These are phyloP conservation scores for Sporothrix phasma DNA, from an alignment of 2,329 filamentous ascomycete species.

Conservation along the genomic window DNA sequence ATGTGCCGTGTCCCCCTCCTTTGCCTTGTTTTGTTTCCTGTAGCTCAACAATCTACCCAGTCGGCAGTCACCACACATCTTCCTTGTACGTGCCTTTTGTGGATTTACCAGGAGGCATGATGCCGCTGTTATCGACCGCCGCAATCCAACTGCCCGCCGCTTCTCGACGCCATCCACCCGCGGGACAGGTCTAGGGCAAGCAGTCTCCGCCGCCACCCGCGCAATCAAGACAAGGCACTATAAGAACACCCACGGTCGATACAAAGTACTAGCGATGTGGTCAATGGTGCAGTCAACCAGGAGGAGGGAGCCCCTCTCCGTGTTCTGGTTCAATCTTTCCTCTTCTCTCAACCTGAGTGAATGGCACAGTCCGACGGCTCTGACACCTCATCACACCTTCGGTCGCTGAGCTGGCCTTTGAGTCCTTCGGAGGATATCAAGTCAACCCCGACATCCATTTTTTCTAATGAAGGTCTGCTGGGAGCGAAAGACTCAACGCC, in stretches of 20 bases:
- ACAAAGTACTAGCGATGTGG: too few relatives aligned
- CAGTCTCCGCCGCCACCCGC: neutral
- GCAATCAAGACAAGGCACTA: neutral
- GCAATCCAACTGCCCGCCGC: neutral
- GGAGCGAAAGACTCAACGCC: too few relatives aligned
- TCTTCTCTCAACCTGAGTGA: neutral
- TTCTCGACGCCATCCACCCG: neutral
- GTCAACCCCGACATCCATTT: too few relatives aligned
- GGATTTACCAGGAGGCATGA: slow-evolving; percentile 1
- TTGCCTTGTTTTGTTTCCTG: neutral
- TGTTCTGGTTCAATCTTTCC: neutral
- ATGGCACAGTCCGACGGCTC: too few relatives aligned
- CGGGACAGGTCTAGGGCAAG: neutral
- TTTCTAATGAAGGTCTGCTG: too few relatives aligned
- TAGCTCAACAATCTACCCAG: neutral
- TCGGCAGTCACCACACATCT: neutral
- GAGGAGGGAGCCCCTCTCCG: neutral
- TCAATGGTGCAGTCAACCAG: neutral
- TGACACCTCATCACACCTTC: too few relatives aligned
- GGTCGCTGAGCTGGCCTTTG: too few relatives aligned
- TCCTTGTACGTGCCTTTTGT: neutral
- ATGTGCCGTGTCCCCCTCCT: neutral
- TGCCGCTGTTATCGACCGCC: neutral
- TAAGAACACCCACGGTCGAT: neutral
- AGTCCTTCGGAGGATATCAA: too few relatives aligned